Evolutionary conservation across 176 grass and related monocot genomes (phyloP).

Genomic region (Secale cereale): DNA sequence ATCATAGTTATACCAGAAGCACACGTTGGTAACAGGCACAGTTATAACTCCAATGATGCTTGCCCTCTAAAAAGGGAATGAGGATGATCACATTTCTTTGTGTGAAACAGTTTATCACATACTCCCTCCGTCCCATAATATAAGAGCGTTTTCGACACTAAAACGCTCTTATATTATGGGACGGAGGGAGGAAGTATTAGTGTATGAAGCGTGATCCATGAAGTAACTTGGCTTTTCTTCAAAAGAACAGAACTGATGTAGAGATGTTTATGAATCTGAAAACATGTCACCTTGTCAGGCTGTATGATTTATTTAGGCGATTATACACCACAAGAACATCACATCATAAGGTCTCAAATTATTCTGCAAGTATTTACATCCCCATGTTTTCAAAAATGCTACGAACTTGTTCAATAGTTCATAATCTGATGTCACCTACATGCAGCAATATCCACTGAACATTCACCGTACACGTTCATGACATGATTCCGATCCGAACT

Average conservation of each 20-base stretch:
- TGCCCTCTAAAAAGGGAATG: background rate
- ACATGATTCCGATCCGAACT: conserved; percentile 6
- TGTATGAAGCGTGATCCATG: too few species aligned
- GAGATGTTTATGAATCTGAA: background rate
- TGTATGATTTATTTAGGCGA: background rate
- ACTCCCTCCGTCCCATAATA: too few species aligned
- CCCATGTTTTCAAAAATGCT: conserved; percentile 28
- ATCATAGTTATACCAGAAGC: background rate
- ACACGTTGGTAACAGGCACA: background rate
- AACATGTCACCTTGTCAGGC: background rate
- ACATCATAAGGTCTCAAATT: conserved; percentile 10
- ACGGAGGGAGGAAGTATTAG: too few species aligned
- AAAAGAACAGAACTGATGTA: background rate
- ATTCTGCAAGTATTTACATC: conserved; percentile 34
- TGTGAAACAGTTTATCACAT: too few species aligned
- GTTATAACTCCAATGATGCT: background rate
- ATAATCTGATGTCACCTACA: conserved; percentile 12
- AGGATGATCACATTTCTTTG: background rate
- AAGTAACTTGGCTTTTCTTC: background rate
- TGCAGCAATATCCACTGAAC: conserved; percentile 19
- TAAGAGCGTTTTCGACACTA: too few species aligned
- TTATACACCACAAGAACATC: background rate
- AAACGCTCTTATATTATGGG: too few species aligned
- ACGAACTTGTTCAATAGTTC: conserved; percentile 27
- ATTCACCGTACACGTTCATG: background rate